A percentile compares a stretch with the other conserved stretches of the same genome.
phyloP scores from a whole-genome alignment of 2,329 filamentous ascomycete genomes.

The Ophiosphaerella herpotricha region DNA sequence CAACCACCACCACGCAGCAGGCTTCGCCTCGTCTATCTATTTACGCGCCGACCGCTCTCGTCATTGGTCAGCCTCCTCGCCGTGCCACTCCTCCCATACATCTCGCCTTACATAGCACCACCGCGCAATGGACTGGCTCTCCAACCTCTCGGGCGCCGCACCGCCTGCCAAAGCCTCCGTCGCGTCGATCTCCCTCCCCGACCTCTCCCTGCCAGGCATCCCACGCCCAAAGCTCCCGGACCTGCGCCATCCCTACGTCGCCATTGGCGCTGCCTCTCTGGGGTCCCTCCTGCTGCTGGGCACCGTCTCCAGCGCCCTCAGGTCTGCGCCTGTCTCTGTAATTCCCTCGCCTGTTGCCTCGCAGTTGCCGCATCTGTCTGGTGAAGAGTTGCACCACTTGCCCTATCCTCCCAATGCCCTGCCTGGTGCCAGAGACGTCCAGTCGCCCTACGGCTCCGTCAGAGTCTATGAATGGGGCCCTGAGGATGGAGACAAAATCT shows the following conservation, averaged over 20 bases:
- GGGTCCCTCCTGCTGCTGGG: constrained; percentile 29
- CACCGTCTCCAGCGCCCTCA: constrained; percentile 23
- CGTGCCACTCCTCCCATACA: not conserved
- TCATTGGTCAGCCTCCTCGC: constrained; percentile 19
- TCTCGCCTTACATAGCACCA: not conserved
- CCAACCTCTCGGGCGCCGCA: constrained; percentile 2
- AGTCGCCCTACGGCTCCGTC: constrained; percentile 71
- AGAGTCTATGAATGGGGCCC: constrained; percentile 83
- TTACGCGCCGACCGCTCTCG: constrained; percentile 16
- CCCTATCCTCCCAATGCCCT: constrained; percentile 72
- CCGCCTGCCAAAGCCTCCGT: constrained; percentile 1
- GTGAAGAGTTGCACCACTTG: constrained; percentile 32
- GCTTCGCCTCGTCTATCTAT: constrained; percentile 19
- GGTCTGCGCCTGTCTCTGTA: constrained; percentile 14
- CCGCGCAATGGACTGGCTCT: constrained; percentile 14
- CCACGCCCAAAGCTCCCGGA: constrained; percentile 21
- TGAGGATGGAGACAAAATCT: constrained; percentile 68
- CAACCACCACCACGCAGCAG: constrained; percentile 14
- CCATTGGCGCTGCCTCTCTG: constrained; percentile 33
- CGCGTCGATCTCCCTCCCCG: not conserved
- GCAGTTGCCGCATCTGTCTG: constrained; percentile 29
- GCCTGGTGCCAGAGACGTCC: constrained; percentile 70
- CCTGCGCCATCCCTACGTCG: constrained; percentile 20
- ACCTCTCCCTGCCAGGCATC: constrained; percentile 11
- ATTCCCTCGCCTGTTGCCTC: constrained; percentile 37